Conservation (phyloP, 495 filamentous ascomycete species). For the Xylaria grammica region DNA sequence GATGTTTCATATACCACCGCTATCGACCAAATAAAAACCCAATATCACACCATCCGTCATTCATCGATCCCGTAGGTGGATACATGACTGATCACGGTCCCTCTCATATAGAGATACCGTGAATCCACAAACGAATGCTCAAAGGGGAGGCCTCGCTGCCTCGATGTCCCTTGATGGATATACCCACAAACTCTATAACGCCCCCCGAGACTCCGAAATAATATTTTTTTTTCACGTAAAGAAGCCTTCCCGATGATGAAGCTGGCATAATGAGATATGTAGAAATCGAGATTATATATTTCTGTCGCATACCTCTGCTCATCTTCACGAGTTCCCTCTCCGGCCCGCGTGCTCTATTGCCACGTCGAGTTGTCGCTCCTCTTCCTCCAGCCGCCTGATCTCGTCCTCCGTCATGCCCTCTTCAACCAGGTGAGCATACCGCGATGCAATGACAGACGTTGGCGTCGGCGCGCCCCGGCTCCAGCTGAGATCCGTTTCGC, state of each 20-base stretch:
- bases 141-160: background rate
- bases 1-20: background rate
- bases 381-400: constrained; percentile 53
- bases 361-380: constrained; percentile 53
- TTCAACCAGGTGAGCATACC: constrained; percentile 54
- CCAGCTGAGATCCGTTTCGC: constrained; percentile 18
- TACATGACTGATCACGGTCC: background rate
- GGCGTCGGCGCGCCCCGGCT: constrained; percentile 19
- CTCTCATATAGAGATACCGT: background rate
- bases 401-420: constrained; percentile 58
- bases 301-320: background rate
- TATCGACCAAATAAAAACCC: background rate
- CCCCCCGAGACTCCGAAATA: background rate
- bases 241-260: constrained; percentile 1
- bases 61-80: background rate
- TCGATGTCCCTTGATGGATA: constrained; percentile 15
- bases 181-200: constrained; percentile 7
- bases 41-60: background rate
- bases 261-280: background rate
- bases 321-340: constrained; percentile 10
- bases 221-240: constrained; percentile 2
- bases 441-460: constrained; percentile 26
- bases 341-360: constrained; percentile 51
- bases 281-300: background rate
- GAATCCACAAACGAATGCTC: constrained; percentile 13